Conservation (phyloP, 179 eudicot genomes). For the Spinacia oleracea region DNA sequence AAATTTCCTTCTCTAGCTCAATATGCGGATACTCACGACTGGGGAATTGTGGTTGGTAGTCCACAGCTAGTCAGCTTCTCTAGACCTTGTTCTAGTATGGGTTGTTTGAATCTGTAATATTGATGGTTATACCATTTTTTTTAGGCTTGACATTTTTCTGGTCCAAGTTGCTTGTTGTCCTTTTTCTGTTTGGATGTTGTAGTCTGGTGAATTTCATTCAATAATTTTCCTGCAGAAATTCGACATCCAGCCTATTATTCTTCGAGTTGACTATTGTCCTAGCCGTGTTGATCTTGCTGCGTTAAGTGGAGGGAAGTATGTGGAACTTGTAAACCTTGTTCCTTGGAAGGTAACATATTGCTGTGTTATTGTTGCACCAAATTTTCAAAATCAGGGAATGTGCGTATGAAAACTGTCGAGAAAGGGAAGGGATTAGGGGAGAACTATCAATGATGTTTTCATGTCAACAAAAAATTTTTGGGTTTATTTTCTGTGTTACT, state of each 20-base stretch:
- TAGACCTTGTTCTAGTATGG: background rate
- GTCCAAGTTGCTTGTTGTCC: slow-evolving; percentile 8
- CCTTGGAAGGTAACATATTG: slow-evolving; percentile 82
- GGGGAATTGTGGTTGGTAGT: background rate
- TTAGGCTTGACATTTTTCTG: background rate
- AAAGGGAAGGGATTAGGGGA: background rate
- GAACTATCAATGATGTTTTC: background rate
- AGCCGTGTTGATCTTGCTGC: slow-evolving; percentile 86
- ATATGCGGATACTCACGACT: background rate
- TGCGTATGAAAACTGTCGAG: background rate
- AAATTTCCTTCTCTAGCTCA: background rate
- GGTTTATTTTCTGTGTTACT: background rate
- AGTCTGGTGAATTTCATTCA: slow-evolving; percentile 11
- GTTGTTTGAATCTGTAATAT: background rate
- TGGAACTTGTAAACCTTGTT: slow-evolving; percentile 88
- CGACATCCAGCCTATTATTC: slow-evolving; percentile 64
- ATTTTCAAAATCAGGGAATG: background rate
- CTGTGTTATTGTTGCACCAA: background rate
- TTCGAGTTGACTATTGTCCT: slow-evolving; percentile 88
- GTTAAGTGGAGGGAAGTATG: slow-evolving; percentile 84
- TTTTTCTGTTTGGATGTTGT: background rate
- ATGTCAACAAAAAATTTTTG: background rate
- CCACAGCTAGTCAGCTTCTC: background rate
- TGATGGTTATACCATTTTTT: background rate
- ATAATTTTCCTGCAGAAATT: slow-evolving; percentile 64